These are phyloP conservation scores for Kodamaea sp. DNA, from an alignment of 1,139 yeast genomes.

Conservation along the genomic window DNA sequence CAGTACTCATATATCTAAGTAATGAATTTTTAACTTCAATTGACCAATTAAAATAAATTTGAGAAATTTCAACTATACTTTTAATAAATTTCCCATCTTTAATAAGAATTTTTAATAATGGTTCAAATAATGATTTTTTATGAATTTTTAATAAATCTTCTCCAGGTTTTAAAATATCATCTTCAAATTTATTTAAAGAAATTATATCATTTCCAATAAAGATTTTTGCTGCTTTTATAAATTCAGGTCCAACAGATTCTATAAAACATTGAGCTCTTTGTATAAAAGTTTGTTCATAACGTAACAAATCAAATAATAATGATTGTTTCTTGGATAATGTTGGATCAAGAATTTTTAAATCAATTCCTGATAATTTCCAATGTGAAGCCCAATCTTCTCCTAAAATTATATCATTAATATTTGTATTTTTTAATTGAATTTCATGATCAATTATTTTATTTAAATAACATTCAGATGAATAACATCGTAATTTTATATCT, in stretches of 20 bases:
- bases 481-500: slow-evolving; percentile 27
- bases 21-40: slow-evolving; percentile 53
- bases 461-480: slow-evolving; percentile 36
- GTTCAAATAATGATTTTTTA: slow-evolving; percentile 52
- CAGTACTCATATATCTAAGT: slow-evolving; percentile 52
- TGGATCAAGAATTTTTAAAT: slow-evolving; percentile 51
- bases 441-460: slow-evolving; percentile 40
- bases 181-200: slow-evolving; percentile 48
- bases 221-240: slow-evolving; percentile 46
- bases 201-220: slow-evolving; percentile 33
- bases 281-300: slow-evolving; percentile 72
- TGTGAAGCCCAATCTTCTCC: slow-evolving; percentile 71
- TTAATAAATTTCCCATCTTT: slow-evolving; percentile 65
- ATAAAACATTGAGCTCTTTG: slow-evolving; percentile 66
- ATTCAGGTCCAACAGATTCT: slow-evolving; percentile 44
- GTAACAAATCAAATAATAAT: slow-evolving; percentile 70
- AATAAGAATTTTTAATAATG: slow-evolving; percentile 38
- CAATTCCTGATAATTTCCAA: slow-evolving; percentile 64
- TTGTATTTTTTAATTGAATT: slow-evolving; percentile 26
- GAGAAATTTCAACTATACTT: slow-evolving; percentile 51
- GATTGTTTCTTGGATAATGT: slow-evolving; percentile 65
- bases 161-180: slow-evolving; percentile 60
- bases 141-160: slow-evolving; percentile 61
- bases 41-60: slow-evolving; percentile 66
- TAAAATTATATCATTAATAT: slow-evolving; percentile 35